Conservation (phyloP, 2,329 filamentous ascomycete species). For the Colletotrichum caudatum region DNA sequence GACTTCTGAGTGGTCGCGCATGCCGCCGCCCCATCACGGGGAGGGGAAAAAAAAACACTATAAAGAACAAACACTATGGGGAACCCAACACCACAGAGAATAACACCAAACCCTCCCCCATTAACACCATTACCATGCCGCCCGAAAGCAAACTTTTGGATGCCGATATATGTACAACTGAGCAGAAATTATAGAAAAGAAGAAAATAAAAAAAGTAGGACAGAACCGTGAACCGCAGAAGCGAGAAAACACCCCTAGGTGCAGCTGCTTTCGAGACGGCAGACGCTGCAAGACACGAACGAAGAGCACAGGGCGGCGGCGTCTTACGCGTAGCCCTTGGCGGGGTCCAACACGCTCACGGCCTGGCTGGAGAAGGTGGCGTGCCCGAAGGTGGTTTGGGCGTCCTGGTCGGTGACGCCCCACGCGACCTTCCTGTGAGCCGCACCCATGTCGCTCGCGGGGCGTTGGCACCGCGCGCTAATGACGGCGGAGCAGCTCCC, state of each 20-base stretch:
- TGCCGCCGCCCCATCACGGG: neutral
- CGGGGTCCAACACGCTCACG: slow-evolving; percentile 49
- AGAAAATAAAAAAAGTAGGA: neutral
- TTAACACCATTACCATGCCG: slow-evolving; percentile 25
- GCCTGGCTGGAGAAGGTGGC: slow-evolving; percentile 13
- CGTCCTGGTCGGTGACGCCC: slow-evolving; percentile 61
- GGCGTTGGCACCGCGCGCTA: slow-evolving; percentile 61
- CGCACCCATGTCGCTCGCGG: slow-evolving; percentile 49
- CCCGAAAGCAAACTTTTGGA: slow-evolving; percentile 3
- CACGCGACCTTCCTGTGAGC: slow-evolving; percentile 56
- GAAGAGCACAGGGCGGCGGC: neutral
- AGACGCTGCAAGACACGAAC: neutral
- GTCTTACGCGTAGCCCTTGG: slow-evolving; percentile 54
- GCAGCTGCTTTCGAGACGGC: slow-evolving; percentile 16
- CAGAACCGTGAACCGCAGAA: too few relatives aligned
- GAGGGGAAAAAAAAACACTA: neutral
- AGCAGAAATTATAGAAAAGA: neutral
- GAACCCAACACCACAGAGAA: neutral
- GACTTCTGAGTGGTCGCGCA: neutral
- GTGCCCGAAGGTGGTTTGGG: slow-evolving; percentile 51
- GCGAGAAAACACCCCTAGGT: neutral
- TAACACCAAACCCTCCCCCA: neutral
- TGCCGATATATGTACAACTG: slow-evolving; percentile 21
- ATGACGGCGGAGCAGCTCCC: slow-evolving; percentile 66
- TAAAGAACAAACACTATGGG: neutral